Percentiles rank a stretch among this genome's conserved stretches.
phyloP scores from a whole-genome alignment of 1,284 basidiomycete species.

The Tylopilus sp. region DNA sequence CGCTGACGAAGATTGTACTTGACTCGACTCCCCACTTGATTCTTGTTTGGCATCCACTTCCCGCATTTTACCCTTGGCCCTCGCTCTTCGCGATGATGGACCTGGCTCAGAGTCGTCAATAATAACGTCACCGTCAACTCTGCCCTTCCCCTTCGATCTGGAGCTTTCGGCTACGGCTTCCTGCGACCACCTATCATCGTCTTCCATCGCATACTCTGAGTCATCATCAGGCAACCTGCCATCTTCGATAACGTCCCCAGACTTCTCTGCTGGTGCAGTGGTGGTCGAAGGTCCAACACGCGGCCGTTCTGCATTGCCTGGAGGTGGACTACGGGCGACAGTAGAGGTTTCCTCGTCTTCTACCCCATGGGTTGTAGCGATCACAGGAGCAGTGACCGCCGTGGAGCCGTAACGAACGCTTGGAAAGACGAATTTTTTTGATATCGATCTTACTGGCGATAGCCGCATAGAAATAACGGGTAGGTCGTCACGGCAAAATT shows the following conservation, averaged over 20 bases:
- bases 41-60: constrained; percentile 14
- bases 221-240: constrained; percentile 1
- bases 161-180: constrained; percentile 19
- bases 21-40: constrained; percentile 7
- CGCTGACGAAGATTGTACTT: constrained; percentile 5
- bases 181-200: constrained; percentile 24
- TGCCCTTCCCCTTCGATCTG: constrained; percentile 25
- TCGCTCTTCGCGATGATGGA: constrained; percentile 10
- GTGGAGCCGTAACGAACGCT: constrained; percentile 5
- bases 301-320: constrained; percentile 3
- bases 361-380: background rate
- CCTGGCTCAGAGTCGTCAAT: constrained; percentile 12
- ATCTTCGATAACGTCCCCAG: background rate
- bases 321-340: background rate
- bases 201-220: constrained; percentile 18
- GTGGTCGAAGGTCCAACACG: constrained; percentile 5
- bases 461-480: constrained; percentile 28
- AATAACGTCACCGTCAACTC: constrained; percentile 17
- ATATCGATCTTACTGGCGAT: constrained; percentile 29
- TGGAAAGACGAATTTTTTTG: constrained; percentile 35
- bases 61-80: constrained; percentile 25
- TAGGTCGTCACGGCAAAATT: constrained; percentile 19
- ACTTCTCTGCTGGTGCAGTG: background rate
- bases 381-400: background rate
- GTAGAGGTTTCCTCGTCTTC: background rate